A percentile compares a stretch with the other conserved stretches of the same genome.
phyloP scores from a whole-genome alignment of 768 basidiomycete genomes.

The Hortiboletus campestris region DNA sequence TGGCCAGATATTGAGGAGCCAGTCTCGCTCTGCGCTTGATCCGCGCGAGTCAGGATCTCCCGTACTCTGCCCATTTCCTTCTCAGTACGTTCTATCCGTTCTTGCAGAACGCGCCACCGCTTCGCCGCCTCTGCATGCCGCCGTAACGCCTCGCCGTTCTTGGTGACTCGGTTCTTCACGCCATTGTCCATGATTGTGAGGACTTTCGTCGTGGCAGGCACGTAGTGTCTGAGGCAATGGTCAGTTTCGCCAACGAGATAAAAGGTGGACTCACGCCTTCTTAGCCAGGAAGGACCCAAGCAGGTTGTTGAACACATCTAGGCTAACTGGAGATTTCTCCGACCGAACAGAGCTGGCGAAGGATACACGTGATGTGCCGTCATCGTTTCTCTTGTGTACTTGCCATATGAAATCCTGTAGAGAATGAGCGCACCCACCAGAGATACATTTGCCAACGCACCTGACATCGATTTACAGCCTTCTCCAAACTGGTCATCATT shows the following conservation, averaged over 20 bases:
- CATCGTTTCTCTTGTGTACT: conserved; percentile 61
- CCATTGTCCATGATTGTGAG: conserved; percentile 93
- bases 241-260: conserved; percentile 10
- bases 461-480: conserved; percentile 87
- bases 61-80: conserved; percentile 75
- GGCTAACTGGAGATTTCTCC: conserved; percentile 51
- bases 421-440: neutral
- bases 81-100: conserved; percentile 79
- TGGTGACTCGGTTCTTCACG: conserved; percentile 88
- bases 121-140: conserved; percentile 87
- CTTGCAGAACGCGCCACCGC: conserved; percentile 77
- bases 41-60: conserved; percentile 49
- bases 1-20: conserved; percentile 66
- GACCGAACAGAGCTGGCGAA: conserved; percentile 45
- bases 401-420: conserved; percentile 82
- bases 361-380: conserved; percentile 40
- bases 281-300: conserved; percentile 81
- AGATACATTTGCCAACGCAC: conserved; percentile 41
- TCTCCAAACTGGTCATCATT: conserved; percentile 96
- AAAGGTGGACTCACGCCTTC: conserved; percentile 63
- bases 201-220: conserved; percentile 91
- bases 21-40: conserved; percentile 60
- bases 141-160: conserved; percentile 93
- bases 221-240: conserved; percentile 69
- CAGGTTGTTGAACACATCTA: conserved; percentile 64